Evolutionary conservation across 805 yeast species (phyloP).

Genomic region (Zygosaccharomyces pseudorouxii): DNA sequence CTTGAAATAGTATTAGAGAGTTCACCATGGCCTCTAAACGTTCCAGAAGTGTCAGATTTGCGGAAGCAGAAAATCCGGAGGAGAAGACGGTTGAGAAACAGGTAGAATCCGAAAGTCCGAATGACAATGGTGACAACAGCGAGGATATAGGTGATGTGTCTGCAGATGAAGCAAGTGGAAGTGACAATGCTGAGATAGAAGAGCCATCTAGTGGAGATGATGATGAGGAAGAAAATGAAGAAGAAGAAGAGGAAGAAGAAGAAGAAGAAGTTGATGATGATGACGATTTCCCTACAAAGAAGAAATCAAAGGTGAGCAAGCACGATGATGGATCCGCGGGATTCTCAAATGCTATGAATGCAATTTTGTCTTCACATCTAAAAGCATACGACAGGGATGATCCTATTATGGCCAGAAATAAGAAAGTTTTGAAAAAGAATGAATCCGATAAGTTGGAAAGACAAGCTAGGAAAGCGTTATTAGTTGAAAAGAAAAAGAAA

Average conservation of each 20-base stretch:
- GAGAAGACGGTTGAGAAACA: neutral
- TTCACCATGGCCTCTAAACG: neutral
- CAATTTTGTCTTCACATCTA: conserved; percentile 76
- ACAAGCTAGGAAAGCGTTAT: conserved; percentile 68
- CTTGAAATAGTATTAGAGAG: neutral
- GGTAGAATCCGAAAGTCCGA: conserved; percentile 7
- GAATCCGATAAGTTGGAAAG: conserved; percentile 79
- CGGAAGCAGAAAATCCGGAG: neutral
- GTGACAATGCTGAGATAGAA: conserved; percentile 12
- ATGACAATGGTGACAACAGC: conserved; percentile 16
- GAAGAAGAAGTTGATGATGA: conserved; percentile 32
- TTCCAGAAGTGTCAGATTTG: neutral
- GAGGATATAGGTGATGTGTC: conserved; percentile 5
- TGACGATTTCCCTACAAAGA: conserved; percentile 43
- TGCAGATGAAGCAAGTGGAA: neutral
- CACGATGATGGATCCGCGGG: conserved; percentile 66
- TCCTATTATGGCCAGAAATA: conserved; percentile 87
- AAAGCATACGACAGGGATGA: conserved; percentile 87
- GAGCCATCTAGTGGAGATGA: conserved; percentile 17
- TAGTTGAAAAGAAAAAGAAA: conserved; percentile 64
- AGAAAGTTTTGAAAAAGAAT: conserved; percentile 59
- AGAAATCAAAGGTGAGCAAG: conserved; percentile 52
- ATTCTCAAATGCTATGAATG: conserved; percentile 78
- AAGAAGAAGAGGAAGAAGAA: conserved; percentile 22
- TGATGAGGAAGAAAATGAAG: conserved; percentile 21